Evolutionary conservation across 371 early-diverging fungal species (phyloP).

Genomic region (Capillidium heterosporum): DNA sequence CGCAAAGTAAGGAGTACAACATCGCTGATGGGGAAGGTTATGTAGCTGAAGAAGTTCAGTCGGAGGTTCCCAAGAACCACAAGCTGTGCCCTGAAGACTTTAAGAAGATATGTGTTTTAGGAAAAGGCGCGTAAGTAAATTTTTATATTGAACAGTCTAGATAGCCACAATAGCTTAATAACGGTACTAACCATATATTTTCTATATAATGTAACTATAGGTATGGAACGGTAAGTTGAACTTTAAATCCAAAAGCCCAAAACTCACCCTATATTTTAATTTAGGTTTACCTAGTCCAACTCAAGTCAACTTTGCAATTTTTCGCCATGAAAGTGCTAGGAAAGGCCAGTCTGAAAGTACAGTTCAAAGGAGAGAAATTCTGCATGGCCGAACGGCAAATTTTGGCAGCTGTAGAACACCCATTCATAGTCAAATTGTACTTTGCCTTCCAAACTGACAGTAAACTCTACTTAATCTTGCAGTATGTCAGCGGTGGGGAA

Average conservation of each 20-base stretch:
- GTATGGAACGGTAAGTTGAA: neutral
- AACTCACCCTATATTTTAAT: neutral
- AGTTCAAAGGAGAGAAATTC: conserved; percentile 46
- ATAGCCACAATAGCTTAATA: neutral
- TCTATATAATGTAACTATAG: neutral
- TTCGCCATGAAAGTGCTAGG: conserved; percentile 90
- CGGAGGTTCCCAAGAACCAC: neutral
- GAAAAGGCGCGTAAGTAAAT: neutral
- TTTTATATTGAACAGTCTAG: neutral
- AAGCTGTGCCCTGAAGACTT: neutral
- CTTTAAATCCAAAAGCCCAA: neutral
- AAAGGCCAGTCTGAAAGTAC: conserved; percentile 63
- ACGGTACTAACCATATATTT: neutral
- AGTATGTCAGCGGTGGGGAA: conserved; percentile 98
- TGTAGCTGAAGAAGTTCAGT: neutral
- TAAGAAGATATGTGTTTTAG: neutral
- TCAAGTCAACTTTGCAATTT: conserved; percentile 30
- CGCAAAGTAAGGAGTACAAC: too few species aligned
- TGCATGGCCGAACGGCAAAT: conserved; percentile 59
- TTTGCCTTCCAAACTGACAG: conserved; percentile 84
- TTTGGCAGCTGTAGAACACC: conserved; percentile 41
- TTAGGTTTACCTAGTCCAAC: conserved; percentile 60
- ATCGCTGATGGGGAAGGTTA: neutral
- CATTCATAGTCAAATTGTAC: conserved; percentile 90
- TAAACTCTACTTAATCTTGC: conserved; percentile 83